Evolutionary conservation across 2,329 filamentous ascomycete species (phyloP), one percentile per base, ranked within the genome.

Genomic region (Aspergillus hiratsukae): DNA sequence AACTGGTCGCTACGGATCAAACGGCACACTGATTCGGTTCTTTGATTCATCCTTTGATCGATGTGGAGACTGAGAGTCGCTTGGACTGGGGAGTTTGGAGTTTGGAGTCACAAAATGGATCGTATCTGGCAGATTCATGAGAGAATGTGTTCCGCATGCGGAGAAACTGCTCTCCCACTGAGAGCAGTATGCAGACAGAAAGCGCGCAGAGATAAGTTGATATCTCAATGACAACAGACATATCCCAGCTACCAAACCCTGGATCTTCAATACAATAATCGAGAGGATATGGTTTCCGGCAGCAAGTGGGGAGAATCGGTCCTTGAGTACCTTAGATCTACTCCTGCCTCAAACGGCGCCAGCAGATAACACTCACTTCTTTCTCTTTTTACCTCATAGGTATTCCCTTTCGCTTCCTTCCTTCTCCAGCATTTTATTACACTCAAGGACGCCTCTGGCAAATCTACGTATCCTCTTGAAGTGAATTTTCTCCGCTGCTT

Each of bases 1-100:
- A 8, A 55, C 53, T 55, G 53, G 53, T 28, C 25, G 48, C 17
- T 48, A 46, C 54, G 54, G 54, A 56, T 56, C 50, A 21, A 49
- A 40, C 54, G 54, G 54, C 54, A 56, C 35, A 17, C 43, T 35
- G 5, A 6, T 14, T 35, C 31, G 31, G 11, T 35, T 35, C 11
- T 35, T 35, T 35, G 31, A 35, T 35, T 35, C 31, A 35, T 17
- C 2, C 28, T 29, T 49, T 37, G 2, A 45, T n/a, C 11, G 7
- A 37, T 17, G 31, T 37, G 31, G 31, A 37, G 31, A 37, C 31
- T 37, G 31, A 35, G 14, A 37, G 14, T 37, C 6, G 31, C 6
- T 31, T 17, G 14, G 31, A 37, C 31, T 3, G 14, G 17, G 17
- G 31, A 37, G 5, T 17, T 37, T 46, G 43, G 11, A 46, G 10